Base-by-base conservation (phyloP, 768 basidiomycete genomes). In the Trametes elegans region DNA sequence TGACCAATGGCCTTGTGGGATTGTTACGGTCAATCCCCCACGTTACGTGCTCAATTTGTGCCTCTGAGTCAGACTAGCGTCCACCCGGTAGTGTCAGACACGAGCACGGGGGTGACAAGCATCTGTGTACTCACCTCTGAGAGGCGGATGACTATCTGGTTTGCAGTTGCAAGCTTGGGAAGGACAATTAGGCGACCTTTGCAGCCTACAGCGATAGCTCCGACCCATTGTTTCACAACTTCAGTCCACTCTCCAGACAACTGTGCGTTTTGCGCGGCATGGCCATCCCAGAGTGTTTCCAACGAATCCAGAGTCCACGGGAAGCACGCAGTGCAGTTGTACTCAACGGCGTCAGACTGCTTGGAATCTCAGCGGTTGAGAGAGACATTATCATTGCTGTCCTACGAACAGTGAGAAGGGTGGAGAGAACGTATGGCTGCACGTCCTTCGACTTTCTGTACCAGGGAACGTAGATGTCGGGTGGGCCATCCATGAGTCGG, bases 1-100 rank as follows among this genome's bases (percentile, higher is more conserved):
- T 64, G 23, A 88, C 64, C 16, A 89, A 68, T 8, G 88, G 87
- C n/a, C 83, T 76, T 13, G 76, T 70, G 1, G 77, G 79, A 0
- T 64, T 53, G 13, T 66, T 49, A 14, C 71, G 71, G 57, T 72
- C 72, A 40, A 89, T 61, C 21, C 79, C 78, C 88, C 88, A 90
- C 36, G 81, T 81, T 2, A 64, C 49, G 27, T 58, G 56, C 18
- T 42, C 39, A 7, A 67, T 57, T 18, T 60, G 48, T 45, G 36
- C 27, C 2, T 48, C 29, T 1, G 29, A 14, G 57, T 59, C 36
- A 2, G 29, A 34, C 36, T 9, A 24, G 2, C 8, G 21, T 13
- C 24, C 40, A 41, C 8, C 40, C 31, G 23, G 31, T 8, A 34
- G 2, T 19, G 7, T 32, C 19, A 21, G 9, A 18, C 28, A 18